A percentile compares a stretch with the other conserved stretches of the same genome.
phyloP scores from a whole-genome alignment of 176 grass and related monocot species.

The Zoysia japonica region DNA sequence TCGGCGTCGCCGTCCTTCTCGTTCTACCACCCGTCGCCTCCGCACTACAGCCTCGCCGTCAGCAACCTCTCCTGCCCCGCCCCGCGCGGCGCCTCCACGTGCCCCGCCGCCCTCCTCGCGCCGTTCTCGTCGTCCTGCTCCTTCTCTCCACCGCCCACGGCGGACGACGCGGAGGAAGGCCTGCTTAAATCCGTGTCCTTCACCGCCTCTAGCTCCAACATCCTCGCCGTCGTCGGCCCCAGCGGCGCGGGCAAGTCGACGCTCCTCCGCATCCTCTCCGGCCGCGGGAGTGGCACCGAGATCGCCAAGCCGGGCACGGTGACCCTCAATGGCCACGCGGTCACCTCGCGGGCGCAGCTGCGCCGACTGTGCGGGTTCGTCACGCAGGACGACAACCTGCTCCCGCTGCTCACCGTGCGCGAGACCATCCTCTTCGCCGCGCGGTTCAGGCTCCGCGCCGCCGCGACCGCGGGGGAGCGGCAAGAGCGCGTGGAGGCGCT shows the following conservation, averaged over 20 bases:
- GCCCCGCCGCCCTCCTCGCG: background rate
- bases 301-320: constrained; percentile 43
- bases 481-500: constrained; percentile 60
- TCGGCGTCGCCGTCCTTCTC: constrained; percentile 77
- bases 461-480: constrained; percentile 29
- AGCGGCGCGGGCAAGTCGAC: constrained; percentile 91
- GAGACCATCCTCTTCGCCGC: constrained; percentile 85
- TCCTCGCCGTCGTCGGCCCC: constrained; percentile 80
- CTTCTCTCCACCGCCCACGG: background rate
- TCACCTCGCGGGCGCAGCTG: constrained; percentile 54
- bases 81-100: constrained; percentile 13
- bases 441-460: constrained; percentile 55
- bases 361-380: constrained; percentile 76
- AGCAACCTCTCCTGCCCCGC: constrained; percentile 60
- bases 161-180: background rate
- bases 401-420: constrained; percentile 85
- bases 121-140: constrained; percentile 19
- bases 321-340: constrained; percentile 48
- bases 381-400: constrained; percentile 92
- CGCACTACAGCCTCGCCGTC: constrained; percentile 51
- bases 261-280: constrained; percentile 80
- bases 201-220: constrained; percentile 62
- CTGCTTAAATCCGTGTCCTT: constrained; percentile 78
- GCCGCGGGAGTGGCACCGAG: constrained; percentile 50
- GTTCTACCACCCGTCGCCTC: constrained; percentile 64